Evolutionary conservation across 1,284 basidiomycete species (phyloP), one percentile per base, ranked within the genome.

Genomic region (Marasmius fiardii): DNA sequence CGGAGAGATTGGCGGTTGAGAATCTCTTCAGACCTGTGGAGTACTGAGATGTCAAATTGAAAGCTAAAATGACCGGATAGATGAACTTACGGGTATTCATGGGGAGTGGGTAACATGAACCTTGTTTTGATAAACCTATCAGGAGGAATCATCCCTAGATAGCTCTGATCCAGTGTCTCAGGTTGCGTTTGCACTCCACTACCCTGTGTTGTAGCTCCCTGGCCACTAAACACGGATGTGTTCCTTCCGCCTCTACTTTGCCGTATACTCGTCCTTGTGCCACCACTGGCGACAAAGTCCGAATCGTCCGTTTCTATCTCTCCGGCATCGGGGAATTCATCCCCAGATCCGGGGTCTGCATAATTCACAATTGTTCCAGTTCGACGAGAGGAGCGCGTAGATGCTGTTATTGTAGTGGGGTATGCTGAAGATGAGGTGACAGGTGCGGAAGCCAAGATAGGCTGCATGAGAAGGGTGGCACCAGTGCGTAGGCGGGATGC

Each of bases 401-500:
- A 39, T 10, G 24, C 20, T 35, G 74, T 68, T 18, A 76, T 64
- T 2, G 79, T 73, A 3, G 76, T 64, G 12, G 77, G 70, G 1
- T 77, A 48, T 23, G 53, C 23, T 18, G 34, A 45, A 7, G 43
- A 11, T 26, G 23, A 31, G 18, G 34, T 18, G n/a, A 18, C 50
- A n/a, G 31, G 26, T 4, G 48, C 55, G 4, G 55, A 31, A n/a
- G 51, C 67, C 60, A 88, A 60, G 61, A 94, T 85, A n/a, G 95
- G 95, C 67, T 99, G 96, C 71, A 98, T 82, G 59, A 99, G 82
- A 2, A 92, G 85, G 1, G 93, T 92, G 5, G 90, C 83, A 24
- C 96, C 96, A 0, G 95, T 95, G n/a, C 92, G 86, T 54, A 98
- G 76, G n/a, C 95, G 85, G 4, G 95, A 92, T 0, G 94, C 79